Base-by-base conservation (phyloP, 805 yeast genomes). In the Starmerella floricola region DNA sequence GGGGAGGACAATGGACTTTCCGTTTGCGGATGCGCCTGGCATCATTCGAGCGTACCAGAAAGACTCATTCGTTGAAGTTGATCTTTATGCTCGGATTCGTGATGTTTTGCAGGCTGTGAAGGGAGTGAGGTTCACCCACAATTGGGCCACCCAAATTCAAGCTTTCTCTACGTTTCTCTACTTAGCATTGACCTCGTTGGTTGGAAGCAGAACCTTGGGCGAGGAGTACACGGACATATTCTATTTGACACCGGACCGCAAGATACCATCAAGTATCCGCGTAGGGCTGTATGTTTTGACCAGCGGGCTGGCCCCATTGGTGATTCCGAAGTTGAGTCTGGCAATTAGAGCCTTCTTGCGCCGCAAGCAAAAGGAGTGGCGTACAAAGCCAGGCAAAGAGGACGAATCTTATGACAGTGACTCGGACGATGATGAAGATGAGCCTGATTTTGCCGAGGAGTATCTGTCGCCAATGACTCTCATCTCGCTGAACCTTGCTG, bases 1-100 rank as follows among this genome's bases (percentile, higher is more conserved):
- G n/a, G n/a, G n/a, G n/a, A n/a, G n/a, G n/a, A n/a, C n/a, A n/a
- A 46, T 46, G 53, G 51, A 52, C 15, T 62, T 76, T 13, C 81
- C 87, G 1, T 78, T 74, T 57, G 94, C 95, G 2, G 80, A 80
- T 54, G 87, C 95, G 1, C 87, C 95, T 0, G 79, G 87, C 10
- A 83, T 87, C 54, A 79, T 88, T 29, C 71, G 95, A 40, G 84
- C 96, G 2, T 78, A 84, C 57, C 96, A 88, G 56, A 88, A 88
- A 56, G 98, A 88, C 59, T 69, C 74, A 3, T 83, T 79, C 52
- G 74, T 83, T 33, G 80, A 78, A 51, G 61, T 69, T 0, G 58
- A 72, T 2, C 62, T 84, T 18, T 64, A 69, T 29, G 59, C 64
- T 2, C 76, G 79, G 49, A 50, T 86, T 3, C 71, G 68, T 31